Percentiles rank a stretch among this genome's conserved stretches.
Evolutionary conservation across 192 early-diverging fungal genomes (phyloP).

Genomic region (Coemansia erecta): DNA sequence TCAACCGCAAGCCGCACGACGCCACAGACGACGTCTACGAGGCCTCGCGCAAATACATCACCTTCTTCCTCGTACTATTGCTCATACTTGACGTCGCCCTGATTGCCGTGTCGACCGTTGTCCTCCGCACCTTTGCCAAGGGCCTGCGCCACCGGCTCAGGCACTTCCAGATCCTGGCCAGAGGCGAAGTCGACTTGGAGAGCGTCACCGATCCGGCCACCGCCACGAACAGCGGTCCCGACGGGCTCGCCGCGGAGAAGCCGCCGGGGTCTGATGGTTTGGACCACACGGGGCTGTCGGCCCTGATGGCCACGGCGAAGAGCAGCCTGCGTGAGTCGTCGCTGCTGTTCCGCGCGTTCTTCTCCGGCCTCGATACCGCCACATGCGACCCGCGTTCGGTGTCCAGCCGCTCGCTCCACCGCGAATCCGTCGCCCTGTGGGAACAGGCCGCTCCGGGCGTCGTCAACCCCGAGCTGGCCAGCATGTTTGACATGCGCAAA

Average conservation of each 20-base stretch:
- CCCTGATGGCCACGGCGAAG: conserved; percentile 18
- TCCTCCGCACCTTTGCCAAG: conserved; percentile 22
- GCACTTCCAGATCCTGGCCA: conserved; percentile 29
- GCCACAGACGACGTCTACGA: conserved; percentile 3
- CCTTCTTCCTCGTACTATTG: conserved; percentile 20
- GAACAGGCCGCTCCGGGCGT: conserved; percentile 13
- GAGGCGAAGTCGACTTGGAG: conserved; percentile 26
- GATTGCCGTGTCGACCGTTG: conserved; percentile 6
- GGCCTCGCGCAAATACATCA: conserved; percentile 18
- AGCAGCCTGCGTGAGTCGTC: conserved; percentile 33
- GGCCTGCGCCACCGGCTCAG: conserved; percentile 30
- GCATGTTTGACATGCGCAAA: conserved; percentile 10
- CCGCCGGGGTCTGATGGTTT: no score
- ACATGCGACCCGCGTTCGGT: not conserved
- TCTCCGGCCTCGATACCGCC: conserved; percentile 17
- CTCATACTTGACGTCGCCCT: conserved; percentile 21
- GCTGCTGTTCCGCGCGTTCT: conserved; percentile 26
- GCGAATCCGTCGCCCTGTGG: conserved; percentile 9
- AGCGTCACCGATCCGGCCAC: not conserved
- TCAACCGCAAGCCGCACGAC: conserved; percentile 6
- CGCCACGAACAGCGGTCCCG: no score
- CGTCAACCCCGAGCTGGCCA: conserved; percentile 15
- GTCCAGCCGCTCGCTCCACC: conserved; percentile 10
- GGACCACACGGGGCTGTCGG: not conserved
- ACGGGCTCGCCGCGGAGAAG: not conserved